A percentile compares a stretch with the other conserved stretches of the same genome.
phyloP scores from a whole-genome alignment of 2,329 filamentous ascomycete genomes.

The Chaetomium olivaceum region DNA sequence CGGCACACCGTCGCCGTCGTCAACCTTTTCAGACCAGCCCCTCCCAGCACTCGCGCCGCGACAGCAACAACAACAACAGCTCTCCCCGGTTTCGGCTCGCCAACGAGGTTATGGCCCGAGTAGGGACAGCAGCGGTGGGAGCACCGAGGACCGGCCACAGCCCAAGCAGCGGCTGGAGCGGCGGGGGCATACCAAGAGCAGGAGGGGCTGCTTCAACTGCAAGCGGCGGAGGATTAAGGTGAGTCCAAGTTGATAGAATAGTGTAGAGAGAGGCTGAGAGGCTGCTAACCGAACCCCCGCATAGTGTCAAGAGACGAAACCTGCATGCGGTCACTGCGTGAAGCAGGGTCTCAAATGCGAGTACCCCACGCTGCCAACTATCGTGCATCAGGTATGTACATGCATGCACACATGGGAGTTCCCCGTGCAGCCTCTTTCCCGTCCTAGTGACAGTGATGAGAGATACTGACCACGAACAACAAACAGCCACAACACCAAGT shows the following conservation, averaged over 20 bases:
- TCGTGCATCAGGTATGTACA: constrained; percentile 50
- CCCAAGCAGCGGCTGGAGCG: constrained; percentile 50
- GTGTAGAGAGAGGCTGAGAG: neutral
- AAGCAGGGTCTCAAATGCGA: constrained; percentile 64
- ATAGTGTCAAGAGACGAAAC: constrained; percentile 66
- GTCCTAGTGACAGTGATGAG: too few species aligned
- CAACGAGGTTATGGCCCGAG: neutral
- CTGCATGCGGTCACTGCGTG: constrained; percentile 62
- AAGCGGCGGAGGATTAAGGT: constrained; percentile 67
- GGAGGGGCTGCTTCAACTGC: constrained; percentile 67
- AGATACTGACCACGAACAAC: neutral
- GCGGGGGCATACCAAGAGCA: constrained; percentile 66
- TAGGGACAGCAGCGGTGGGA: constrained; percentile 18
- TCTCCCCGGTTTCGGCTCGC: neutral
- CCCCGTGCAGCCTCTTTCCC: neutral
- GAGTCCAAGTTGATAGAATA: constrained; percentile 12
- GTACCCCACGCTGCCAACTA: constrained; percentile 56
- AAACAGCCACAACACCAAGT: constrained; percentile 56
- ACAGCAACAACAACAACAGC: neutral
- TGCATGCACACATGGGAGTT: neutral
- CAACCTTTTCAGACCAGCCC: constrained; percentile 4
- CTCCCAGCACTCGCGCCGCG: constrained; percentile 5
- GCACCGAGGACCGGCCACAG: constrained; percentile 4
- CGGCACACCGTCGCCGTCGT: constrained; percentile 27
- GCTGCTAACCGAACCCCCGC: neutral